Percentiles rank a stretch among this genome's conserved stretches.
Conservation (phyloP, 2,329 filamentous ascomycete species). For the Chaetomiaceae sp. region DNA sequence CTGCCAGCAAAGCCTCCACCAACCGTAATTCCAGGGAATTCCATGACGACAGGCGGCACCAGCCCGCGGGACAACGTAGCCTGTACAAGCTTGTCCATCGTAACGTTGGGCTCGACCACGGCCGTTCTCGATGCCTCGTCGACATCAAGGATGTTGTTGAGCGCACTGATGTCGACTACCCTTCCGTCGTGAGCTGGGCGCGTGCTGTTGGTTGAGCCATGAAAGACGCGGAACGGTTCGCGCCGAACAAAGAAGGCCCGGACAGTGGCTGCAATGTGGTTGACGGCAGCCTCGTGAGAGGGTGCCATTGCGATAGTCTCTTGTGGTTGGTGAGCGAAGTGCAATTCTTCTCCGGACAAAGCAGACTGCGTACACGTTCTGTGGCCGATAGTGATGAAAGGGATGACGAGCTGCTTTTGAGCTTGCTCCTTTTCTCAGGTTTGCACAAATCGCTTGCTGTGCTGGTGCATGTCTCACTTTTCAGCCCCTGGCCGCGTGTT, state of each 20-base stretch:
- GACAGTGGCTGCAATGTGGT: constrained; percentile 41
- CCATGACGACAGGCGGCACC: constrained; percentile 68
- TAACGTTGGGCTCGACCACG: constrained; percentile 65
- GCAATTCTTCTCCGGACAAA: too few species aligned
- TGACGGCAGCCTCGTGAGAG: constrained; percentile 41
- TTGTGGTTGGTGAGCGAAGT: too few species aligned
- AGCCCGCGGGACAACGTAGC: constrained; percentile 58
- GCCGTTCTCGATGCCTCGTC: constrained; percentile 51
- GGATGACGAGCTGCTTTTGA: too few species aligned
- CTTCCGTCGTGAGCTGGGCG: constrained; percentile 53
- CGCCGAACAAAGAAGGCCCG: constrained; percentile 36
- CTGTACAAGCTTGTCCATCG: constrained; percentile 66
- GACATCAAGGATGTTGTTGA: constrained; percentile 60
- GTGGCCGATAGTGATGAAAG: too few species aligned
- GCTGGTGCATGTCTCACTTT: too few species aligned
- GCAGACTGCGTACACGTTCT: too few species aligned
- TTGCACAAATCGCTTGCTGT: too few species aligned
- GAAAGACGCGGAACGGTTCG: constrained; percentile 64
- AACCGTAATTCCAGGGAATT: constrained; percentile 70
- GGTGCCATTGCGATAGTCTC: background rate
- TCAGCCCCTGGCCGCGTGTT: too few species aligned
- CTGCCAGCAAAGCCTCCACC: constrained; percentile 57
- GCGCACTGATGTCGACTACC: constrained; percentile 62
- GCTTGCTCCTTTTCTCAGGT: too few species aligned
- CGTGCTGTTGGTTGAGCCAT: constrained; percentile 74